phyloP scores from a whole-genome alignment of 192 early-diverging fungal genomes.

The Entomortierella chlamydospora region DNA sequence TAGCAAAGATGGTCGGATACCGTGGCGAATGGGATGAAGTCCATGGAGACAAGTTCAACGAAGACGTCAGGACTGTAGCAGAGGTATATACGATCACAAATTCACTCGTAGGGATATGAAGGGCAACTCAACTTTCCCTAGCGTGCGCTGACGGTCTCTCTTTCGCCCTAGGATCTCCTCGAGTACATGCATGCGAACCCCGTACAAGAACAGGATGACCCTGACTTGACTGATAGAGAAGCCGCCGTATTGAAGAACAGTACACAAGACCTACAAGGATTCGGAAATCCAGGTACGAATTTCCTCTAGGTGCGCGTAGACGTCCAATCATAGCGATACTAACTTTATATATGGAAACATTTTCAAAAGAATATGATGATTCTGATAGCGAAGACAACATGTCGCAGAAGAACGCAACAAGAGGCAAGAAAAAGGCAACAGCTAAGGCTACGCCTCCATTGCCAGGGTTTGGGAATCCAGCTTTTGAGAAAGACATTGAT shows the following conservation, averaged over 20 bases:
- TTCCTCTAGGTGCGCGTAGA: background rate
- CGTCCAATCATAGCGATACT: too few relatives aligned
- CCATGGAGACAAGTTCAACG: slow-evolving; percentile 40
- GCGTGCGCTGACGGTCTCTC: background rate
- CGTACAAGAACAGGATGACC: slow-evolving; percentile 17
- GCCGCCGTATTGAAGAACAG: slow-evolving; percentile 25
- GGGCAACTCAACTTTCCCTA: too few relatives aligned
- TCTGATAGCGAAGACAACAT: slow-evolving; percentile 27
- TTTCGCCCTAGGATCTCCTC: slow-evolving; percentile 21
- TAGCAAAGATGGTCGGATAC: slow-evolving; percentile 34
- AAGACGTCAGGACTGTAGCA: slow-evolving; percentile 32
- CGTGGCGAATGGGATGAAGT: slow-evolving; percentile 44
- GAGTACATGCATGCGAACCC: slow-evolving; percentile 55
- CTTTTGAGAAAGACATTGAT: slow-evolving; percentile 13
- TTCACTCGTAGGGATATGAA: too few relatives aligned
- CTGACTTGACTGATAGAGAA: slow-evolving; percentile 18
- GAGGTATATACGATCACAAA: too few relatives aligned
- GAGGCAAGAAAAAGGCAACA: slow-evolving; percentile 1
- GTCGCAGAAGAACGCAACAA: background rate
- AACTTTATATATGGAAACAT: too few relatives aligned
- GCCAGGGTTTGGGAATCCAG: slow-evolving; percentile 49
- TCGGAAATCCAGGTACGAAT: slow-evolving; percentile 36
- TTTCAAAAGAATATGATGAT: slow-evolving; percentile 36
- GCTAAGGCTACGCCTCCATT: slow-evolving; percentile 31
- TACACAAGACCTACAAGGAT: slow-evolving; percentile 36